Percentiles rank a stretch among this genome's conserved stretches.
phyloP scores from a whole-genome alignment of 2,329 filamentous ascomycete species.

The Dactylonectria macrodidyma region DNA sequence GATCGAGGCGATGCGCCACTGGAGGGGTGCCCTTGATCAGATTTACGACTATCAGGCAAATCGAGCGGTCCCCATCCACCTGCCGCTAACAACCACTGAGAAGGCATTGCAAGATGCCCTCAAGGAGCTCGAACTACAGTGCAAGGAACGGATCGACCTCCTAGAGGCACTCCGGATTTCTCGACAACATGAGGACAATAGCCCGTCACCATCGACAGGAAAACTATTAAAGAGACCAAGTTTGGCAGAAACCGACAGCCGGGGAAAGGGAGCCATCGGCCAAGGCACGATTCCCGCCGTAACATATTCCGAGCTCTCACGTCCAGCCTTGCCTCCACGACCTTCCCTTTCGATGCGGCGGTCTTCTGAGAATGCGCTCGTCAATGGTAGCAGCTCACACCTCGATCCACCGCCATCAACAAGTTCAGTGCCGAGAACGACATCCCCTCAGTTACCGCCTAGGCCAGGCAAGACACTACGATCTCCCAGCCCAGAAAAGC shows the following conservation, averaged over 20 bases:
- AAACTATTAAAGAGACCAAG: slow-evolving; percentile 44
- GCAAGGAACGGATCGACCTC: slow-evolving; percentile 92
- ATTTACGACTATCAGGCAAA: slow-evolving; percentile 90
- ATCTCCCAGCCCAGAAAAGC: slow-evolving; percentile 72
- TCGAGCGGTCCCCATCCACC: slow-evolving; percentile 77
- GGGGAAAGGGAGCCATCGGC: slow-evolving; percentile 77
- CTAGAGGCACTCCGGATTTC: slow-evolving; percentile 84
- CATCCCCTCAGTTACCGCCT: slow-evolving; percentile 52
- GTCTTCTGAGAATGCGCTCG: slow-evolving; percentile 64
- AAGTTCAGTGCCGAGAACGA: slow-evolving; percentile 45
- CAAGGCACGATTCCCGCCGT: slow-evolving; percentile 86
- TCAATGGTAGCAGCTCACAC: slow-evolving; percentile 50
- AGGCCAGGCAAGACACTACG: slow-evolving; percentile 59
- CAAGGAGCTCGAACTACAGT: slow-evolving; percentile 87
- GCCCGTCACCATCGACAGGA: slow-evolving; percentile 35
- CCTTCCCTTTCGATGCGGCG: slow-evolving; percentile 69
- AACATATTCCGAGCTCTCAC: slow-evolving; percentile 85
- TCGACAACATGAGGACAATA: slow-evolving; percentile 59
- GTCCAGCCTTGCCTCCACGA: slow-evolving; percentile 72
- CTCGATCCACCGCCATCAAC: slow-evolving; percentile 32
- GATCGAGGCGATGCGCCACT: slow-evolving; percentile 89
- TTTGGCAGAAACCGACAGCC: slow-evolving; percentile 38
- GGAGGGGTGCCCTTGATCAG: slow-evolving; percentile 89
- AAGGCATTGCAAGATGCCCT: slow-evolving; percentile 86
- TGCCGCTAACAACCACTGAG: slow-evolving; percentile 85